phyloP scores from a whole-genome alignment of 768 basidiomycete genomes.

The Butyriboletus loyo region DNA sequence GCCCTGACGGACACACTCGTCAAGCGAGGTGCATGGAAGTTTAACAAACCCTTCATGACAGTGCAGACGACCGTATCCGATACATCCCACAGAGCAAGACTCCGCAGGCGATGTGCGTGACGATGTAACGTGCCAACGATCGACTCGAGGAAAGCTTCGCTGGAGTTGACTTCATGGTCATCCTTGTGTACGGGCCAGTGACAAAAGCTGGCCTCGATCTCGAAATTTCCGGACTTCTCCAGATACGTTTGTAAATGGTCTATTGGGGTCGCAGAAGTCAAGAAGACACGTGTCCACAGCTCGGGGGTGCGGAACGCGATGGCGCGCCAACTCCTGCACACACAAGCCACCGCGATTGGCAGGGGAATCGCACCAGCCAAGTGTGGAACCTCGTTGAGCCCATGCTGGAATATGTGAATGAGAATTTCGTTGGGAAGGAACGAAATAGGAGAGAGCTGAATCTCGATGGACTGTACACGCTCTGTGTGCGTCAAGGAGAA shows the following conservation, averaged over 20 bases:
- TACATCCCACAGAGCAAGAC: constrained; percentile 11
- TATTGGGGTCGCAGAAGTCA: constrained; percentile 13
- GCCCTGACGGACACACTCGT: constrained; percentile 13
- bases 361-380: neutral
- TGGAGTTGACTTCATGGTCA: neutral
- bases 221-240: constrained; percentile 11
- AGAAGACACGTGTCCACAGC: constrained; percentile 12
- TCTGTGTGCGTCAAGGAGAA: neutral
- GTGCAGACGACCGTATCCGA: constrained; percentile 12
- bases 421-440: constrained; percentile 22
- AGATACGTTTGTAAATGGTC: neutral
- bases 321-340: constrained; percentile 14
- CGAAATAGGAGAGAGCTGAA: constrained; percentile 18
- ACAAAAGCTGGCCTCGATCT: constrained; percentile 9
- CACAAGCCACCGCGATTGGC: constrained; percentile 2
- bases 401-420: constrained; percentile 8
- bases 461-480: neutral
- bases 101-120: constrained; percentile 5
- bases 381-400: neutral
- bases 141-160: constrained; percentile 1
- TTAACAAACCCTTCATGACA: neutral
- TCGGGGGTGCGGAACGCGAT: constrained; percentile 2
- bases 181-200: constrained; percentile 5
- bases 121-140: neutral
- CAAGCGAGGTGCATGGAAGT: constrained; percentile 2